A percentile compares a stretch with the other conserved stretches of the same genome.
Conservation (phyloP, 192 early-diverging fungal genomes). For the Allomyces javanicus region DNA sequence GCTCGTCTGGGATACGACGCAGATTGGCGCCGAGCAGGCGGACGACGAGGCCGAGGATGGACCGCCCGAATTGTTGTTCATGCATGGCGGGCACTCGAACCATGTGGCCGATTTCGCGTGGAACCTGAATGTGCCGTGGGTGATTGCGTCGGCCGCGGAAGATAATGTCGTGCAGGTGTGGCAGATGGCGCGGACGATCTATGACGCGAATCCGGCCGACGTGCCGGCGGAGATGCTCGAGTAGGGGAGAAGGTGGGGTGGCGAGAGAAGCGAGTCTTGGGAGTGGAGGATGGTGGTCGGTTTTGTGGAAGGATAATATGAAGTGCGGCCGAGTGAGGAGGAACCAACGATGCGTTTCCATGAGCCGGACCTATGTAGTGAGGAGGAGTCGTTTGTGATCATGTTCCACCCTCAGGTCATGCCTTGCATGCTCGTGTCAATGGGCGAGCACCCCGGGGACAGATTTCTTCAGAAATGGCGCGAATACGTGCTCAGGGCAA, state of each 20-base stretch:
- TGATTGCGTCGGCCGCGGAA: slow-evolving; percentile 78
- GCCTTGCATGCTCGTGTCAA: too few species aligned
- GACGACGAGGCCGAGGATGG: slow-evolving; percentile 95
- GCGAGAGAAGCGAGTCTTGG: too few species aligned
- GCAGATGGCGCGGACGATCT: slow-evolving; percentile 74
- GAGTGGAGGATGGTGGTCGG: too few species aligned
- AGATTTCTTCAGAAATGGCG: too few species aligned
- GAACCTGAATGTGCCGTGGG: slow-evolving; percentile 89
- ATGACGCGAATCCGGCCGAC: slow-evolving; percentile 2
- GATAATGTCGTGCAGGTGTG: slow-evolving; percentile 97
- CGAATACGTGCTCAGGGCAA: too few species aligned
- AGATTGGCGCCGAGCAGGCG: slow-evolving; percentile 86
- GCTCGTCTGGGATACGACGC: slow-evolving; percentile 82
- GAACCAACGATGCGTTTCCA: too few species aligned
- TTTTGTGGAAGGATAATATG: too few species aligned
- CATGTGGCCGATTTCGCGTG: slow-evolving; percentile 88
- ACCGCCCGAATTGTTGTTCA: slow-evolving; percentile 91
- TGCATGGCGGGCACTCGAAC: slow-evolving; percentile 96
- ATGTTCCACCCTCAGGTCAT: too few species aligned
- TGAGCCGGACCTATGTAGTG: too few species aligned
- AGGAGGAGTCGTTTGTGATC: too few species aligned
- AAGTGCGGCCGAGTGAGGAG: too few species aligned
- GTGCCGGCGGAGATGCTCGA: slow-evolving; percentile 2
- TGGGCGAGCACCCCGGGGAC: too few species aligned
- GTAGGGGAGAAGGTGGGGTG: background rate